phyloP scores from a whole-genome alignment of 805 yeast genomes.

The Tetrapisispora phaffii region DNA sequence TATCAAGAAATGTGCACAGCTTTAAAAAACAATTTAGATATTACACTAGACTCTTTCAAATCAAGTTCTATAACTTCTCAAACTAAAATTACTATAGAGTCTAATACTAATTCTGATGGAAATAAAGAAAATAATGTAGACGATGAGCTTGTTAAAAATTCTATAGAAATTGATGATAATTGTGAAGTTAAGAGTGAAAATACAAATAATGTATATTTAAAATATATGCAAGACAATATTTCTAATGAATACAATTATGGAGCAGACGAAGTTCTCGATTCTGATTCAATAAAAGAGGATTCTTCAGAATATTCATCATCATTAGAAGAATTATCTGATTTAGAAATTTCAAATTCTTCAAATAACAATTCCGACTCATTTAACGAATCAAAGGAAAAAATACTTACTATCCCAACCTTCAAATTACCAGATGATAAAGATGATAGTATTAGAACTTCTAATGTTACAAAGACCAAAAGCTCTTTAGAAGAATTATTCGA shows the following conservation, averaged over 20 bases:
- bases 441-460: not conserved
- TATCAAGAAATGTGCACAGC: not conserved
- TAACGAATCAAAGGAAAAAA: not conserved
- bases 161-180: not conserved
- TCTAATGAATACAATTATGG: not conserved
- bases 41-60: not conserved
- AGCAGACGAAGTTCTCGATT: not conserved
- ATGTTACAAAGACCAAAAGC: slow-evolving; percentile 9
- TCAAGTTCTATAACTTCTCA: not conserved
- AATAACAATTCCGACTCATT: not conserved
- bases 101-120: not conserved
- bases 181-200: not conserved
- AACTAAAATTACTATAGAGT: not conserved
- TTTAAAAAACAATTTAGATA: not conserved
- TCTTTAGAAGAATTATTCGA: slow-evolving; percentile 11
- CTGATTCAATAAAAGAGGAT: not conserved
- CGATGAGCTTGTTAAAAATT: not conserved
- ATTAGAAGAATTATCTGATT: not conserved
- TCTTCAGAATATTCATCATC: not conserved
- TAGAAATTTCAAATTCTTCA: not conserved
- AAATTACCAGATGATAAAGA: slow-evolving; percentile 3
- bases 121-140: not conserved
- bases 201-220: not conserved
- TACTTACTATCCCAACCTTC: slow-evolving; percentile 37
- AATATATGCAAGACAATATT: not conserved